Base-by-base conservation (phyloP, 2,329 filamentous ascomycete species). In the Pseudogymnoascus sp. region DNA sequence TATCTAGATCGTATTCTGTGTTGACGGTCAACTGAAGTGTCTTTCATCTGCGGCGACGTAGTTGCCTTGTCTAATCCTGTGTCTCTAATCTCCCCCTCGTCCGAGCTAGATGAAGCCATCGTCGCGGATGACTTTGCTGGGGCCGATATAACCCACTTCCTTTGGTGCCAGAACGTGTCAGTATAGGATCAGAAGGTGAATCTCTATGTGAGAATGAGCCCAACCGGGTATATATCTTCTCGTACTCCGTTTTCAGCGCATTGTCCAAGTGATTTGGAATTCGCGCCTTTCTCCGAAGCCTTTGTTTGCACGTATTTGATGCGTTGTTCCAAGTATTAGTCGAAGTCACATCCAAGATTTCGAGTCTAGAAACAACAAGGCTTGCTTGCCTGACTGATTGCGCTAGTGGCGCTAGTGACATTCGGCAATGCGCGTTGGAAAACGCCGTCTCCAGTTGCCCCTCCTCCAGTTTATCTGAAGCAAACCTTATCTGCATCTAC, bases 21-120 rank as follows among this genome's bases (percentile, higher is more conserved):
- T 82, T 81, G 86, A 85, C 88, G 89, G 90, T 96, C 89, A 96
- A 96, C 87, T 84, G 83, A 86, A 84, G 79, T 86, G 87, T 86
- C 83, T 83, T 86, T 85, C 82, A 83, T 78, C 76, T 82, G 82
- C 81, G 82, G 85, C 86, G 88, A 86, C 86, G 87, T 87, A 90
- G 88, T 89, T 94, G 90, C 90, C 90, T 94, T 94, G 78, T 84
- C 82, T 81, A 80, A 82, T 76, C 82, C 81, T 77, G 84, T 84
- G 77, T 92, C 89, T 74, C 88, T 78, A 76, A 93, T 91, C 80
- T 95, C 91, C 78, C 91, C 90, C 77, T 95, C 90, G 76, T 90
- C 90, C 72, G 89, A 90, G 77, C 87, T 90, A 69, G 81, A 76
- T 75, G 78, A 78, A 67, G 75, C 72, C 80, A 82, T 82, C 39